Base-by-base conservation (phyloP, 1,284 basidiomycete species). In the Ustilago tritici region DNA sequence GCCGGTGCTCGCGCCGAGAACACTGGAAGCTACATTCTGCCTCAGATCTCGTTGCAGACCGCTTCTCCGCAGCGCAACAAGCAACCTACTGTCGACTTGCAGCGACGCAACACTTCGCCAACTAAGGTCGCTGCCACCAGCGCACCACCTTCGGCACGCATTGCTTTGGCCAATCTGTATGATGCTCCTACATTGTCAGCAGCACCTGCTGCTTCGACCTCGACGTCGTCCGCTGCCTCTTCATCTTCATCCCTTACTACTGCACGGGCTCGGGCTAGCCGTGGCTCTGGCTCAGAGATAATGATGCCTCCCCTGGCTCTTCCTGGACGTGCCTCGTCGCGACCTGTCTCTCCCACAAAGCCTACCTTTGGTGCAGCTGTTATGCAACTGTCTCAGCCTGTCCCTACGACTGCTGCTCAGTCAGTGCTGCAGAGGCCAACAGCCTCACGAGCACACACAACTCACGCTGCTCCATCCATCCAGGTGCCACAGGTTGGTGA, bases 401-500 rank as follows among this genome's bases (percentile, higher is more conserved):
- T 59, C 5, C 34, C 65, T 35, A 57, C 1, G 2, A 57, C 61
- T 0, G 31, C 38, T 15, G 52, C 65, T 28, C 61, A 63, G 40
- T 50, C 73, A 2, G 56, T 32, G 3, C 12, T 55, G 52, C 68
- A 61, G 57, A 55, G 75, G 35, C 75, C 75, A 15, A 34, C 59
- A 5, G 59, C 61, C 4, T 84, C 86, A 9, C 69, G 73, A 11
- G 68, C 68, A 32, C 65, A 65, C 41, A 65, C 84, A 36, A 63
- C 76, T 8, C 65, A 79, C 74, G 84, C 80, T 66, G 64, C 76
- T 38, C 72, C 85, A 8, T 64, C 68, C 32, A 73, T 80, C 66
- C 50, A 76, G 61, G 74, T 79, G 56, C 76, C 75, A 5, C 70
- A 69, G 54, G 76, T 71, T 32, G 54, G 90, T 71, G 92, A 93